Percentiles rank a stretch among this genome's conserved stretches.
Evolutionary conservation across 1,139 yeast genomes (phyloP).

Genomic region (Wickerhamiella infanticola): DNA sequence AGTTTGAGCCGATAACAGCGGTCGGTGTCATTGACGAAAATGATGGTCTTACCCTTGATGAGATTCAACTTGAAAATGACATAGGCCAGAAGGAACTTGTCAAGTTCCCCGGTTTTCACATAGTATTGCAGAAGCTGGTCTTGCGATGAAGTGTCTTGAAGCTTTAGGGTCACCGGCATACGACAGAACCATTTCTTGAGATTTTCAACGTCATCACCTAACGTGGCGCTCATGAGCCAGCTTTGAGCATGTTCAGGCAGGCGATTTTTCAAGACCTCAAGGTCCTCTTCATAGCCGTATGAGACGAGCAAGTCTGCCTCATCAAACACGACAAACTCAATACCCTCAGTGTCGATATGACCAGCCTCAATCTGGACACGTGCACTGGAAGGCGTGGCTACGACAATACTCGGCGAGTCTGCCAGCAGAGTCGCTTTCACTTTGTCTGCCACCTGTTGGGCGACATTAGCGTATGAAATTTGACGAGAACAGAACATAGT

Average conservation of each 20-base stretch:
- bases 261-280: slow-evolving; percentile 40
- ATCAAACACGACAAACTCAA: slow-evolving; percentile 71
- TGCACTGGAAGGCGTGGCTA: slow-evolving; percentile 79
- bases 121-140: slow-evolving; percentile 67
- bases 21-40: slow-evolving; percentile 88
- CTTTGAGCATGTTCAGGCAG: slow-evolving; percentile 72
- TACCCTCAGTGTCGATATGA: slow-evolving; percentile 28
- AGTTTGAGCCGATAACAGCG: slow-evolving; percentile 87
- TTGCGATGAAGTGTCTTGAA: slow-evolving; percentile 38
- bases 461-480: slow-evolving; percentile 54
- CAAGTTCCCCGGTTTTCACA: slow-evolving; percentile 76
- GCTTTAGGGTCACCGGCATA: slow-evolving; percentile 67
- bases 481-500: slow-evolving; percentile 55
- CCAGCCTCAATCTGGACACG: slow-evolving; percentile 30
- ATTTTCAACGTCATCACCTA: slow-evolving; percentile 70
- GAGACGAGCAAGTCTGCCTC: slow-evolving; percentile 88
- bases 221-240: slow-evolving; percentile 91
- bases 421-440: slow-evolving; percentile 56
- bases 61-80: slow-evolving; percentile 81
- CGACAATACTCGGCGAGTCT: slow-evolving; percentile 64
- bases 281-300: slow-evolving; percentile 83
- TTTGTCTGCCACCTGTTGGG: slow-evolving; percentile 55
- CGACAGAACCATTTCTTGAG: slow-evolving; percentile 69
- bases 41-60: slow-evolving; percentile 79
- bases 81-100: slow-evolving; percentile 77